phyloP scores from a whole-genome alignment of 495 filamentous ascomycete species.

The Penicillium canariense region DNA sequence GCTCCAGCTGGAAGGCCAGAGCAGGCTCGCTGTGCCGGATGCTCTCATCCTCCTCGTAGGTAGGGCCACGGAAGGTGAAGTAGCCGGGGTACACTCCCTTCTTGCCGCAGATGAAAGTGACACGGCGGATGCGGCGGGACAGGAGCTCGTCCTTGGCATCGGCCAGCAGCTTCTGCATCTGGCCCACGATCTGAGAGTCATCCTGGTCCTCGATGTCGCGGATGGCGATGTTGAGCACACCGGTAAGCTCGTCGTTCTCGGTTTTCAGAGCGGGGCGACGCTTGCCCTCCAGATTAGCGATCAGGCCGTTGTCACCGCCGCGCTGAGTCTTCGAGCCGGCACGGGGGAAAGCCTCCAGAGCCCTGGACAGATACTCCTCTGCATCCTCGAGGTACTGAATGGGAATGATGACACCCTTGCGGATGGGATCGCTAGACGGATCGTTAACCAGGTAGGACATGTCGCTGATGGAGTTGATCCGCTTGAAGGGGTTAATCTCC shows the following conservation, averaged over 20 bases:
- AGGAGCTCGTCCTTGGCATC: conserved; percentile 82
- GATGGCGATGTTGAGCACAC: conserved; percentile 88
- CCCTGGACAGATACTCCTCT: conserved; percentile 77
- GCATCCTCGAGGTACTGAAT: conserved; percentile 90
- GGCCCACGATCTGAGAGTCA: conserved; percentile 73
- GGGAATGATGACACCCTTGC: conserved; percentile 92
- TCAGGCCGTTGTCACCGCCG: conserved; percentile 48
- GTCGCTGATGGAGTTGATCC: conserved; percentile 92
- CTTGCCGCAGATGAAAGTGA: conserved; percentile 95
- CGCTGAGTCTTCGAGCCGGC: conserved; percentile 43
- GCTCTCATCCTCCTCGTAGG: conserved; percentile 84
- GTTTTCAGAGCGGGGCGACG: conserved; percentile 56
- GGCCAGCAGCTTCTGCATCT: conserved; percentile 72
- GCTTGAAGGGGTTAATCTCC: conserved; percentile 63
- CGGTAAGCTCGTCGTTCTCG: conserved; percentile 72
- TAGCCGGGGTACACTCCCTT: conserved; percentile 95
- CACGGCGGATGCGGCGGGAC: conserved; percentile 73
- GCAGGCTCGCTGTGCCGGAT: conserved; percentile 98
- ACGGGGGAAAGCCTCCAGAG: conserved; percentile 75
- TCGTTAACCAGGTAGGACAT: conserved; percentile 80
- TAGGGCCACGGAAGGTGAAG: conserved; percentile 94
- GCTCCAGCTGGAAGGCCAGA: conserved; percentile 95
- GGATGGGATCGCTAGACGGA: conserved; percentile 67
- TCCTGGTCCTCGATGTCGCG: conserved; percentile 85
- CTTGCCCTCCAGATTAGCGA: conserved; percentile 71